phyloP scores from a whole-genome alignment of 306 rosid species.

The Fagus crenata region DNA sequence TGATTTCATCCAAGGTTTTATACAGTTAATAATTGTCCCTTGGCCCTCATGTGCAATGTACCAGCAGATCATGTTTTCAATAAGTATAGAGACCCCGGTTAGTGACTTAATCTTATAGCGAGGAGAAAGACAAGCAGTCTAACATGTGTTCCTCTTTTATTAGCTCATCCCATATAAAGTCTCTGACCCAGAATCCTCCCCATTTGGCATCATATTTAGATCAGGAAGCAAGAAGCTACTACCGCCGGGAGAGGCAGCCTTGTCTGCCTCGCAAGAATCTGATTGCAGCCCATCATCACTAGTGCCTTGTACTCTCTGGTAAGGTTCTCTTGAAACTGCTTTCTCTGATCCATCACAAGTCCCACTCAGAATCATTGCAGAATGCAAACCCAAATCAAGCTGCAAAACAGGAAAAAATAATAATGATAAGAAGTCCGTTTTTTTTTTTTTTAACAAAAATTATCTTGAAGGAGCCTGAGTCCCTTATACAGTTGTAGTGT shows the following conservation, averaged over 20 bases:
- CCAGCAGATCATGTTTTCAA: slow-evolving; percentile 3
- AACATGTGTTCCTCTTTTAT: neutral
- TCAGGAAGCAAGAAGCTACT: slow-evolving; percentile 68
- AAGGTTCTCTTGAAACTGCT: slow-evolving; percentile 43
- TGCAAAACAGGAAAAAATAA: slow-evolving; percentile 28
- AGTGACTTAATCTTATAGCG: neutral
- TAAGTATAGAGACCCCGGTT: neutral
- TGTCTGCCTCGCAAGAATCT: slow-evolving; percentile 38
- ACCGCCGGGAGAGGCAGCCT: slow-evolving; percentile 27
- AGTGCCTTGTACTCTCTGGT: slow-evolving; percentile 40
- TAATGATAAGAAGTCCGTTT: too few relatives aligned
- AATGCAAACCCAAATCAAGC: slow-evolving; percentile 55
- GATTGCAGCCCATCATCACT: slow-evolving; percentile 29
- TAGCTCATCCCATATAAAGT: slow-evolving; percentile 39
- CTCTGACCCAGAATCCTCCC: slow-evolving; percentile 39
- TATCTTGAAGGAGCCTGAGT: neutral
- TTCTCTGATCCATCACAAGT: slow-evolving; percentile 27
- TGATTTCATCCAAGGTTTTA: slow-evolving; percentile 14
- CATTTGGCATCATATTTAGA: slow-evolving; percentile 68
- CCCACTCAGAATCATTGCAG: slow-evolving; percentile 36
- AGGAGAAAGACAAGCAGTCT: slow-evolving; percentile 9
- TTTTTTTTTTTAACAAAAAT: neutral
- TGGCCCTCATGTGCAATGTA: slow-evolving; percentile 26
- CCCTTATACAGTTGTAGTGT: too few relatives aligned
- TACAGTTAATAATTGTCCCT: slow-evolving; percentile 21